Evolutionary conservation across 441 rosid species (phyloP), one percentile per base, ranked within the genome.

Genomic region (Adansonia grandidieri): DNA sequence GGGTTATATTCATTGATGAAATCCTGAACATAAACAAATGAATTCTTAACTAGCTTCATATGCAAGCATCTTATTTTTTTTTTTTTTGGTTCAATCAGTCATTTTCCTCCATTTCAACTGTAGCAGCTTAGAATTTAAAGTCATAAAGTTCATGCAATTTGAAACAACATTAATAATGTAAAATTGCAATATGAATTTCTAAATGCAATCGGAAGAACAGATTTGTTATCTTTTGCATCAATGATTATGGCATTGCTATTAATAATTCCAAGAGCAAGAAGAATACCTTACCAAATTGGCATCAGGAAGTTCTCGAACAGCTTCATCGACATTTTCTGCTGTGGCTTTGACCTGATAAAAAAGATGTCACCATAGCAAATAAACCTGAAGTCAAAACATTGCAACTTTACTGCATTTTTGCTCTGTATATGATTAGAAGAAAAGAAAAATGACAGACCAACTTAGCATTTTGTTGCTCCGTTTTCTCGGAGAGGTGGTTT

Each of bases 281-380:
- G 85, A 88, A 85, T 85, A 84, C 90, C 96, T 88, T 93, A 95
- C 98, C 97, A 79, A 84, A 87, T 95, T 95, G 88, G 99, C 98
- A 79, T 95, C 99, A 69, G 98, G 99, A 79, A 93, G 97, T 84
- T 95, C 99, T 80, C 95, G 88, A 82, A 92, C 97, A 80, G 99
- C 99, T 81, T 90, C 98, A 84, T 95, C 88, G 24, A 95, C 99
- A 86, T 93, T 95, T 86, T 88, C 96, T 79, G 98, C 98, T 37
- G 98, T 95, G 75, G 92, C 93, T 89, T 93, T 95, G 66, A 95
- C 98, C 98, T 93, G 86, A 45, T 65, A 28, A 3, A 32, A 3
- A 32, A 74, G 19, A 65, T 32, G 58, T 61, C 44, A 66, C 60
- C 1, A 54, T 11, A 45, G 70, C 51, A 48, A 61, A 73, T 10